Base-by-base conservation (phyloP, 2,329 filamentous ascomycete species). In the Chaetomium globosum region DNA sequence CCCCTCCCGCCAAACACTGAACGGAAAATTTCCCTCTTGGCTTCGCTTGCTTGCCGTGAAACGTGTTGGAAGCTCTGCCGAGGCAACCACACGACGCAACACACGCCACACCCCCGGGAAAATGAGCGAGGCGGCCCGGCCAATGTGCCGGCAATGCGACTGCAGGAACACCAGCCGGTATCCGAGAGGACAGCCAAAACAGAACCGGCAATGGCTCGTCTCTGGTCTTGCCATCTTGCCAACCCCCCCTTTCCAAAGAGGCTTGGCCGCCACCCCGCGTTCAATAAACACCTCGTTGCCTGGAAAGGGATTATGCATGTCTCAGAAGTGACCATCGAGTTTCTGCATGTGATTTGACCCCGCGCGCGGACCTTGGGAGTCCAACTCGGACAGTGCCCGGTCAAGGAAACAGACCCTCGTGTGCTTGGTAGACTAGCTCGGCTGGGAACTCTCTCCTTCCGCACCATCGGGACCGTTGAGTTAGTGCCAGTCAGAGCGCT, bases 71-170 rank as follows among this genome's bases (percentile, higher is more conserved):
- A 39, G 36, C 36, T 23, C n/a, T 51, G 21, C 48, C 48, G 48
- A 51, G 48, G 48, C 48, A 13, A 51, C 12, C 48, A 51, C 43
- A 43, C 39, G 16, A 43, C 39, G 19, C 39, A 49, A n/a, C n/a
- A 51, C 48, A 6, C 21, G 26, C 49, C 8, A 26, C 49, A 30
- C 8, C 13, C 21, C 21, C 49, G 23, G 23, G 49, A 26, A 26
- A 13, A 52, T 16, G 21, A 52, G 49, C 49, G 49, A 52, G 13
- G 23, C 49, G 49, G 49, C 49, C 23, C 49, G 26, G 49, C 49
- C 49, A 28, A 23, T 28, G 13, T 52, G 49, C 49, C 49, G 49
- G 49, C 28, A 10, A 52, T 26, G 23, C 12, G 49, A 28, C 49
- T 28, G 49, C 49, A 26, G 49, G 49, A 52, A 26, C 9, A 13